Base-by-base conservation (phyloP, 495 filamentous ascomycete species). In the Aspergillus wentii region DNA sequence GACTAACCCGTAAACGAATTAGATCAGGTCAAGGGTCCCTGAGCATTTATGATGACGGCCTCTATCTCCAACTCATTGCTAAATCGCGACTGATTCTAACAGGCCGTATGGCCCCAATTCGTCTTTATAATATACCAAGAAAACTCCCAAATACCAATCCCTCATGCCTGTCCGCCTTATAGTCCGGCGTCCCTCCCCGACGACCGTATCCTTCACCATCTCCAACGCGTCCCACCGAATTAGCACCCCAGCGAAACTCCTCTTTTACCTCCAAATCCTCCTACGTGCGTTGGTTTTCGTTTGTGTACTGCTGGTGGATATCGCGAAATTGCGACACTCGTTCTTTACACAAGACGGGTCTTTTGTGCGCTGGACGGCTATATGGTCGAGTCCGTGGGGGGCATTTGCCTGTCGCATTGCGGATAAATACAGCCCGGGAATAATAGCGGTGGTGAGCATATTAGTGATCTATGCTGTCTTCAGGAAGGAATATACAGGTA, bases 131-230 rank as follows among this genome's bases (percentile, higher is more conserved):
- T 32, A 14, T 30, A n/a, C 19, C 14, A 31, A 39, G 14, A 10
- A 41, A 17, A 4, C 5, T 16, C 17, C 28, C 17, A 29, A 9
- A 3, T 27, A 8, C 27, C 5, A 25, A 29, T 14, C 30, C 30
- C 21, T 17, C 23, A 68, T 70, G 57, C 71, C 64, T 17, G 60
- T 64, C 21, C 73, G 61, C 41, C 80, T 94, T 27, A 75, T 69
- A 42, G 75, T 76, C 35, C 76, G 78, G 50, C 82, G 82, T 33
- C 86, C 88, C 31, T 91, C 88, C 23, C 83, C 87, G 27, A 89
- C 87, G 16, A 91, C 88, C n/a, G 78, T 80, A 47, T 83, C 85
- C 50, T 94, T 86, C 69, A 88, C 83, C 33, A 83, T 92, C 33
- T 88, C 87, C 40, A 91, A 86, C 50, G 74, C 74, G 40, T 74